These are phyloP conservation scores for Hypoxylon fuscum DNA, from an alignment of 495 filamentous ascomycete genomes.

Conservation along the genomic window DNA sequence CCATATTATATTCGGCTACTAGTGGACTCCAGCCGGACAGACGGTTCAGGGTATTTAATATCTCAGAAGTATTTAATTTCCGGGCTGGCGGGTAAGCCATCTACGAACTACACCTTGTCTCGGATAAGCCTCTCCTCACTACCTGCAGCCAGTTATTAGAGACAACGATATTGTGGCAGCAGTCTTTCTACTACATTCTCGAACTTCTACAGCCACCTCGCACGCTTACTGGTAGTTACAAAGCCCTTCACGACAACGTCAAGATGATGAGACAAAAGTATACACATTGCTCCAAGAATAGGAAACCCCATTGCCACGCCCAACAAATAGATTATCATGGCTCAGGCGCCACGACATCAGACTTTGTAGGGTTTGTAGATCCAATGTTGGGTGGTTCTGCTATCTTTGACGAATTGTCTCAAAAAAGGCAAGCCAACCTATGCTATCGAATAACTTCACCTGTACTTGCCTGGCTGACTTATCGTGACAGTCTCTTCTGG, in stretches of 20 bases:
- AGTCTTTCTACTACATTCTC: conserved; percentile 10
- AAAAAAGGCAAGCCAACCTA: conserved; percentile 34
- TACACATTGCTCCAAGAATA: conserved; percentile 27
- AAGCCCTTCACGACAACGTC: conserved; percentile 3
- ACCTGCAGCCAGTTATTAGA: conserved; percentile 26
- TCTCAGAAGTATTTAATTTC: conserved; percentile 42
- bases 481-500: conserved; percentile 31
- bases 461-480: conserved; percentile 11
- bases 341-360: conserved; percentile 11
- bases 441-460: neutral
- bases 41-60: conserved; percentile 36
- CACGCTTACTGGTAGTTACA: conserved; percentile 13
- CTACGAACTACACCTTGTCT: conserved; percentile 11
- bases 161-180: conserved; percentile 8
- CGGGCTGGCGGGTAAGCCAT: conserved; percentile 37
- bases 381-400: conserved; percentile 33
- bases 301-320: conserved; percentile 16
- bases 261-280: conserved; percentile 37
- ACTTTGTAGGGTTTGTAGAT: conserved; percentile 32
- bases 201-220: conserved; percentile 8
- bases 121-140: conserved; percentile 15
- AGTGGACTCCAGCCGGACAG: conserved; percentile 25
- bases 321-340: conserved; percentile 17
- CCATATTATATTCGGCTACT: conserved; percentile 28
- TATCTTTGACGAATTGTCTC: conserved; percentile 38